phyloP scores from a whole-genome alignment of 1,284 basidiomycete genomes.

The Moniliophthora roreri region DNA sequence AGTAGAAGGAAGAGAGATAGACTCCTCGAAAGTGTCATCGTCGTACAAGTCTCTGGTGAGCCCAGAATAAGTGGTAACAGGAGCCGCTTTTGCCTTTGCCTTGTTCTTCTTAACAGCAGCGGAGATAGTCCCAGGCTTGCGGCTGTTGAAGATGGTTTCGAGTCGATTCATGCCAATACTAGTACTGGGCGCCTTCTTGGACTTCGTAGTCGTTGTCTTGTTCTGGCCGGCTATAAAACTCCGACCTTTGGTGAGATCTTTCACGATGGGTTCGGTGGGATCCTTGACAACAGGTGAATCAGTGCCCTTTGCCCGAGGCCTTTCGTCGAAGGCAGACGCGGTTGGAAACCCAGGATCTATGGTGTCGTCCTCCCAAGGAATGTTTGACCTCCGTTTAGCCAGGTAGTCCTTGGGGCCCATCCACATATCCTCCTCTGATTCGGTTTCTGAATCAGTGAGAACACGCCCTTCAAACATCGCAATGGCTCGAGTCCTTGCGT shows the following conservation, averaged over 20 bases:
- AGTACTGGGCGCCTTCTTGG: not conserved
- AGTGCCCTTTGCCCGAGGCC: no score
- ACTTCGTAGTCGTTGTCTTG: not conserved
- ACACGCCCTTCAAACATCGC: conserved; percentile 8
- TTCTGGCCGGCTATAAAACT: not conserved
- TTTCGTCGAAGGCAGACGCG: no score
- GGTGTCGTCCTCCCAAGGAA: no score
- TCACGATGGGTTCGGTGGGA: no score
- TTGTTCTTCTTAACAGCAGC: not conserved
- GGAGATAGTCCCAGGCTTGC: not conserved
- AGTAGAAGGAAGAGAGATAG: not conserved
- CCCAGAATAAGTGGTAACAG: not conserved
- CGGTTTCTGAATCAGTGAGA: not conserved
- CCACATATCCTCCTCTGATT: conserved; percentile 2
- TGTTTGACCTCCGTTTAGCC: no score
- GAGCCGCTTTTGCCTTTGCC: conserved; percentile 9
- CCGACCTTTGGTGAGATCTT: not conserved
- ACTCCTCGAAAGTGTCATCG: conserved; percentile 3
- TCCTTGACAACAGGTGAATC: no score
- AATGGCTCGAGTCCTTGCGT: not conserved
- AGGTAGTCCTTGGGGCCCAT: not conserved
- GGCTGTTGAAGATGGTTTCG: not conserved
- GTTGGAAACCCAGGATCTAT: no score
- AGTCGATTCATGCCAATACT: not conserved
- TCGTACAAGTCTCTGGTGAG: not conserved